Evolutionary conservation across 2,329 filamentous ascomycete species (phyloP), one percentile per base, ranked within the genome.

Genomic region (Fusarium goolgardi): DNA sequence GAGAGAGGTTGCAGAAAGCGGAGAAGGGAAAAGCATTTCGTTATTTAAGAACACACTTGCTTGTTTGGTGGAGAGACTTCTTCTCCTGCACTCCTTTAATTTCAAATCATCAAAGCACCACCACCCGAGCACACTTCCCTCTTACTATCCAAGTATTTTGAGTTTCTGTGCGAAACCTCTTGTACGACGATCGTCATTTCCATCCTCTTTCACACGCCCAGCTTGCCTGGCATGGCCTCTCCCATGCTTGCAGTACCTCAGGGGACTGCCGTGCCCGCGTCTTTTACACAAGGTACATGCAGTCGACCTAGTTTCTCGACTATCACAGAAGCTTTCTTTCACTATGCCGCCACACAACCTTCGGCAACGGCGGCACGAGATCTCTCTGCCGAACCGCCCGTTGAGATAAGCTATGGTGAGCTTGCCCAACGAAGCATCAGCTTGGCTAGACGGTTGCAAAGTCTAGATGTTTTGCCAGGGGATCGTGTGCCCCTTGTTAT

Each of bases 401-500:
- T 68, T n/a, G 73, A 77, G 51, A 77, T 85, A 59, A 83, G 81
- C 23, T 85, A 85, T 68, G 71, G 72, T 1, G 80, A 83, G 54
- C 79, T 85, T 46, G 81, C 81, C 40, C 71, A 67, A 7, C 59
- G 66, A 35, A 72, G 67, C 39, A 53, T 51, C 71, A 76, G 35
- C 76, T 75, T 85, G 12, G 80, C 82, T 34, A 75, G 76, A 49
- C 71, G 77, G 39, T 75, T 86, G 6, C 76, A 59, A 39, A 60
- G 32, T 40, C 74, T 76, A 5, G 83, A 83, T 21, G 77, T 85
- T 21, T 69, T 73, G 34, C 81, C 81, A n/a, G 78, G 80, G 7
- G 80, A 86, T 69, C 78, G 83, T 47, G 80, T 87, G 10, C 84
- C 83, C 27, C 78, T 88, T n/a, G 82, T 88, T 27, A 82, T 84